Conservation (phyloP, 2,329 filamentous ascomycete species). For the Xylaria sp. region DNA sequence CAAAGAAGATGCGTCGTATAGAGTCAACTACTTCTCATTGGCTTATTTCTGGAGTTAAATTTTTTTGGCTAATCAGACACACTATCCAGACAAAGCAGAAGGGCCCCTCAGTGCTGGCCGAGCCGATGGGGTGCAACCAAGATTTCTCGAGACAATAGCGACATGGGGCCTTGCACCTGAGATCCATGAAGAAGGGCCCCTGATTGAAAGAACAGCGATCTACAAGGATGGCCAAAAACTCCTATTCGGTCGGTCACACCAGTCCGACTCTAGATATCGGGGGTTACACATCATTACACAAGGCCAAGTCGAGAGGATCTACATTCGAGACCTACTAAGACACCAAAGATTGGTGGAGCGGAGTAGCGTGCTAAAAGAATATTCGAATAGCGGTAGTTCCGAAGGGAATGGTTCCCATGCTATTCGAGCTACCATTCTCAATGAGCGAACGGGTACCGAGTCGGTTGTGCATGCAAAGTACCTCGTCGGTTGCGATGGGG, state of each 20-base stretch:
- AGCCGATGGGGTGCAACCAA: constrained; percentile 38
- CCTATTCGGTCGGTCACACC: constrained; percentile 42
- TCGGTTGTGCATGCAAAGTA: constrained; percentile 46
- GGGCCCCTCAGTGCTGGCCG: constrained; percentile 41
- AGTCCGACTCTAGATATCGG: constrained; percentile 50
- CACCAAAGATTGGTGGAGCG: constrained; percentile 50
- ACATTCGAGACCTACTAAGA: constrained; percentile 50
- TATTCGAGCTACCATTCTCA: constrained; percentile 38
- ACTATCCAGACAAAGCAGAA: constrained; percentile 47
- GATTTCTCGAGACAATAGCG: constrained; percentile 33
- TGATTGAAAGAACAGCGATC: constrained; percentile 47
- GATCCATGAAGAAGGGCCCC: constrained; percentile 48
- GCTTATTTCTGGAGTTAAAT: too few species aligned
- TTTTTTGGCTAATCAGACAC: too few species aligned
- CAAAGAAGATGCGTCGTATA: too few species aligned
- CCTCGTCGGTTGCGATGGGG: constrained; percentile 48
- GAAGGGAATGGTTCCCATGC: constrained; percentile 36
- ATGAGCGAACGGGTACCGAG: constrained; percentile 42
- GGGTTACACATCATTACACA: constrained; percentile 52
- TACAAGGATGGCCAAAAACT: constrained; percentile 47
- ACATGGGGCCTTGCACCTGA: constrained; percentile 39
- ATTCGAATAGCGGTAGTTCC: too few species aligned
- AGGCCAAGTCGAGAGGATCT: constrained; percentile 51
- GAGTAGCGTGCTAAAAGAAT: constrained; percentile 39
- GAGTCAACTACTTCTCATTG: too few species aligned